Evolutionary conservation across 179 eudicot genomes (phyloP), one percentile per base, ranked within the genome.

Genomic region (Actinidia chinensis): DNA sequence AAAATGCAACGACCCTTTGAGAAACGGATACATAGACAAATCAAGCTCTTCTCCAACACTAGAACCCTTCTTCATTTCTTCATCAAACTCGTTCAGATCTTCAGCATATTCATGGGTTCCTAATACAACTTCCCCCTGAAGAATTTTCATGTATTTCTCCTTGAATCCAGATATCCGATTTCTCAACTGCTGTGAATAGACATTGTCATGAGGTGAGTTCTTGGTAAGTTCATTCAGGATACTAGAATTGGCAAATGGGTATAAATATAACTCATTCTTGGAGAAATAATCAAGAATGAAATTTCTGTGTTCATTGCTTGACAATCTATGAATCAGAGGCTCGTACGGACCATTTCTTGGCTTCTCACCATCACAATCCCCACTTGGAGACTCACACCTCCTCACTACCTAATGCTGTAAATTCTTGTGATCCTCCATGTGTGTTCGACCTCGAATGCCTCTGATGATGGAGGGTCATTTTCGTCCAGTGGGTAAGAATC

Each of bases 281-380:
- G 69, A 65, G 69, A 33, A 25, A 22, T 65, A 64, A 65, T 65
- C 22, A 36, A 65, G 69, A 65, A 65, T 36, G 69, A 20, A 44
- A 5, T 33, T 64, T 33, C 36, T n/a, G 66, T 14, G 42, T 28
- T 64, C 43, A 14, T 64, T n/a, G 3, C 44, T 28, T 64, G 42
- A 36, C 43, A 28, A 64, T 8, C 68, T 64, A 18, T 33, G 42
- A 28, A 25, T 3, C 18, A 13, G 28, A 23, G 15, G 67, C 1
- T 65, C 33, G 22, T 65, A 14, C 42, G 20, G 15, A 40, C 15
- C 69, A 40, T 65, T 65, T 36, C n/a, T 36, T 40, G 36, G 69
- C 20, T 65, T 42, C 46, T 65, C 69, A 65, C 11, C 47, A 36
- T 63, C 67, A 12, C 18, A 7, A 13, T 28, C 23, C 15, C 23